Evolutionary conservation across 2,329 filamentous ascomycete genomes (phyloP).

Genomic region (Sphaerostilbella broomeana): DNA sequence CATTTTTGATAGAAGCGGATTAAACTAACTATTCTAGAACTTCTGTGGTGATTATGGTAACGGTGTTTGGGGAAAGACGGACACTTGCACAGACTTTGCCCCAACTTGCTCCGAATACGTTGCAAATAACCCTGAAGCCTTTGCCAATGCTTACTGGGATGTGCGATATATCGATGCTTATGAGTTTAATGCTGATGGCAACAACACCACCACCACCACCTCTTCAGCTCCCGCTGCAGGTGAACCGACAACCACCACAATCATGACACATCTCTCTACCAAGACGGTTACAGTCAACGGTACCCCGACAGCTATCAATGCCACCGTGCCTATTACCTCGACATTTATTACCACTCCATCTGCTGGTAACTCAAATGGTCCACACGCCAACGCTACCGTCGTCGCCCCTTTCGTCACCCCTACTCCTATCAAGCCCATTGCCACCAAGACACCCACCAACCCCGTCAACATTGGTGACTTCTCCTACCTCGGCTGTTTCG

Average conservation of each 20-base stretch:
- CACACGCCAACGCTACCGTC: slow-evolving; percentile 6
- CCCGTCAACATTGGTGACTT: slow-evolving; percentile 28
- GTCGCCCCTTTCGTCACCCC: slow-evolving; percentile 8
- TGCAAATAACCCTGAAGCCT: slow-evolving; percentile 37
- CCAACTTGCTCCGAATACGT: slow-evolving; percentile 42
- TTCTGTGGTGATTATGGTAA: slow-evolving; percentile 74
- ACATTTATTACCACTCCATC: neutral
- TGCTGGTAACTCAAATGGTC: slow-evolving; percentile 2
- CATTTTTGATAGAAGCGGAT: neutral
- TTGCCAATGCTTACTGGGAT: slow-evolving; percentile 42
- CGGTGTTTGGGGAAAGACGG: slow-evolving; percentile 34
- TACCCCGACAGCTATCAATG: slow-evolving; percentile 8
- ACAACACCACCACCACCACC: slow-evolving; percentile 1
- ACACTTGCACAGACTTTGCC: slow-evolving; percentile 34
- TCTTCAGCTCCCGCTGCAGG: neutral
- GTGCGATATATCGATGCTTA: slow-evolving; percentile 50
- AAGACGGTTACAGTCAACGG: slow-evolving; percentile 21
- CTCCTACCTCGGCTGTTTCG: slow-evolving; percentile 37
- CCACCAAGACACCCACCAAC: slow-evolving; percentile 19
- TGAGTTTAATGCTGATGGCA: slow-evolving; percentile 10
- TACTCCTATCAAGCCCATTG: neutral
- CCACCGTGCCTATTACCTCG: neutral
- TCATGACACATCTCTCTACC: slow-evolving; percentile 22
- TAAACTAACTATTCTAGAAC: slow-evolving; percentile 33
- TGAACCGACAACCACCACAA: slow-evolving; percentile 24